Percentiles rank a stretch among this genome's conserved stretches.
Conservation (phyloP, 1,139 yeast genomes). For the Debaryomyces udenii region DNA sequence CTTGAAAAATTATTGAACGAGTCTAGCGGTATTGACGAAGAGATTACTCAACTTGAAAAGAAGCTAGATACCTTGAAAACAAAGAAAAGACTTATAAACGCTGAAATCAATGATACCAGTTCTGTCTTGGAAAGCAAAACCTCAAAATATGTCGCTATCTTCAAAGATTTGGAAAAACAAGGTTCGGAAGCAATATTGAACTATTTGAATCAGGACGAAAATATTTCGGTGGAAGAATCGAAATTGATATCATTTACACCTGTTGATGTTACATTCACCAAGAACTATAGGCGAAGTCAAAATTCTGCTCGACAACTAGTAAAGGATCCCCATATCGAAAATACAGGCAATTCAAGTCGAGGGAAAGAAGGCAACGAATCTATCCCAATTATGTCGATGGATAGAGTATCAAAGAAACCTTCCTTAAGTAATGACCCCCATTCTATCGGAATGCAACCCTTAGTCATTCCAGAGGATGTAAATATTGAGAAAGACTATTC, state of each 20-base stretch:
- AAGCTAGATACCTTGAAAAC: constrained; percentile 37
- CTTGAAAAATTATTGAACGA: constrained; percentile 41
- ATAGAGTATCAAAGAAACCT: background rate
- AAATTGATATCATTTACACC: constrained; percentile 25
- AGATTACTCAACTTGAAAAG: constrained; percentile 46
- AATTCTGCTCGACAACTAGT: background rate
- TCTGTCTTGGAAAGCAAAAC: constrained; percentile 58
- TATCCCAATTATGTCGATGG: constrained; percentile 14
- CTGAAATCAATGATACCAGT: constrained; percentile 53
- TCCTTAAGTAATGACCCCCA: background rate
- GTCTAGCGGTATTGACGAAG: constrained; percentile 37
- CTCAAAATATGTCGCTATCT: constrained; percentile 45
- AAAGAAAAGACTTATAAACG: constrained; percentile 38
- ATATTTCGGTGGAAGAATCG: constrained; percentile 23
- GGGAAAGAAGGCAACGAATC: too few species aligned
- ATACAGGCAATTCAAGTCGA: too few species aligned
- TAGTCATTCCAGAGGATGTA: constrained; percentile 19
- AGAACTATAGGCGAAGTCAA: constrained; percentile 17
- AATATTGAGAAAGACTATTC: constrained; percentile 12
- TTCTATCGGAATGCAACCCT: constrained; percentile 31
- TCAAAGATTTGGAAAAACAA: constrained; percentile 40
- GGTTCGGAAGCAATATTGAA: constrained; percentile 40
- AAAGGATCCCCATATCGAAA: too few species aligned
- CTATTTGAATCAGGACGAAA: constrained; percentile 27
- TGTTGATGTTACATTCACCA: constrained; percentile 36